Base-by-base conservation (phyloP, 768 basidiomycete species). In the Suillus paluster region DNA sequence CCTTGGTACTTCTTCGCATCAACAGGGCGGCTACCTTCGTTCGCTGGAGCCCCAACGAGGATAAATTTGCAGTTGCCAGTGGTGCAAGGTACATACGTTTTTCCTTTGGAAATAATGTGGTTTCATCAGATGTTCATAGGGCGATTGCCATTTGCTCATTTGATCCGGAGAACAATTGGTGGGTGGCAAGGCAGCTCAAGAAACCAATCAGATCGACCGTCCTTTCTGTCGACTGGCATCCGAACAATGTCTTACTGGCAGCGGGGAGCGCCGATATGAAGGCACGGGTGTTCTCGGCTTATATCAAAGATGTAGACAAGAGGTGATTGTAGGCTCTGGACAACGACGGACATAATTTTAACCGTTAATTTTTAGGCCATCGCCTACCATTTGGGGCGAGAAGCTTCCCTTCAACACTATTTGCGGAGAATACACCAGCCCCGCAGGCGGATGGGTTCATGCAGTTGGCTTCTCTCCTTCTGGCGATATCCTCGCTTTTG, bases 251-350 rank as follows among this genome's bases (percentile, higher is more conserved):
- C 15, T 82, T 99, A 7, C 87, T 99, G 30, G 97, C 97, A 5
- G 92, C 97, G 39, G 97, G 97, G n/a, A 90, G 94, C 62, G 95
- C 97, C 0, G 97, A 99, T 72, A 94, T 94, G 87, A 97, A 97
- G 77, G 97, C 97, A 12, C 86, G 96, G 21, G 97, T 99, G 9
- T 93, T 99, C 76, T 98, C 96, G 1, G 97, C 95, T 4, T 99
- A 94, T 76, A 96, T 99, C 80, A 99, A 99, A 81, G 97, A 97
- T 68, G 89, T 98, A 23, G 97, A 99, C 72, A 87, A 92, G 70
- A 92, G 89, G 97, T 91, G 66, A 65, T 81, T 71, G 27, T 7
- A 25, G 58, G 56, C 14, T 33, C 30, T 34, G 15, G 53, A 58
- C 15, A 42, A 10, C 30, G 41, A 27, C n/a, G n/a, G 30, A 60